These are phyloP conservation scores for Mycena alexandri DNA, from an alignment of 768 basidiomycete species.

Conservation along the genomic window DNA sequence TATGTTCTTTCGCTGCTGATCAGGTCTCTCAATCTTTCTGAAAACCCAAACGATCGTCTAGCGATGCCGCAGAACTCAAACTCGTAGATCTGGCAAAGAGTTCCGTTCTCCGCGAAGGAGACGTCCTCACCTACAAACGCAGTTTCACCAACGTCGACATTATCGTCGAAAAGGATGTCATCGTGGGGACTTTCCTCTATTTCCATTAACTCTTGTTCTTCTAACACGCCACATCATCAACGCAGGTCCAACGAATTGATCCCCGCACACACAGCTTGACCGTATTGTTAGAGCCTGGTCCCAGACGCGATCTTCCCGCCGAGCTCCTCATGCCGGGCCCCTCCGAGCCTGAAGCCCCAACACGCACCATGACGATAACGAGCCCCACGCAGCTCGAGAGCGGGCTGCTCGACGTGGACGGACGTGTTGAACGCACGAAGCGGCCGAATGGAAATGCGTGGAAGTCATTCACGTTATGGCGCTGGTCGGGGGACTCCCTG, in stretches of 20 bases:
- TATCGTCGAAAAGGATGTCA: constrained; percentile 66
- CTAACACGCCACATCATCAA: constrained; percentile 6
- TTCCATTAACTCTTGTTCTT: neutral
- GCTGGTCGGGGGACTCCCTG: constrained; percentile 55
- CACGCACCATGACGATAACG: constrained; percentile 53
- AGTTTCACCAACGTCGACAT: constrained; percentile 55
- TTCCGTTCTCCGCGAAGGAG: constrained; percentile 61
- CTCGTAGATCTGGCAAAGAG: constrained; percentile 59
- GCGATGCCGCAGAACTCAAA: constrained; percentile 59
- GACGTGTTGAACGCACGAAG: constrained; percentile 56
- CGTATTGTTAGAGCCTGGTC: constrained; percentile 56
- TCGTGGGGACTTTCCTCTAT: constrained; percentile 52
- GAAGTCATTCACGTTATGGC: constrained; percentile 69
- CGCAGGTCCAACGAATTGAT: constrained; percentile 62
- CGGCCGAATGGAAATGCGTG: constrained; percentile 67
- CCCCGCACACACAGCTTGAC: constrained; percentile 56
- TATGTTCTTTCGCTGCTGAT: constrained; percentile 35
- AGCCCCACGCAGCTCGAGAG: constrained; percentile 65
- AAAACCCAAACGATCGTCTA: constrained; percentile 29
- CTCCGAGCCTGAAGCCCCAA: constrained; percentile 44
- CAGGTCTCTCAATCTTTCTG: neutral
- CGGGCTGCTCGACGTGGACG: constrained; percentile 64
- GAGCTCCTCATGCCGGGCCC: constrained; percentile 49
- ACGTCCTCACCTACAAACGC: constrained; percentile 67
- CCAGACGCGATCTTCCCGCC: constrained; percentile 51